Conservation (phyloP, 2,329 filamentous ascomycete genomes). For the Ophiobolus disseminans region DNA sequence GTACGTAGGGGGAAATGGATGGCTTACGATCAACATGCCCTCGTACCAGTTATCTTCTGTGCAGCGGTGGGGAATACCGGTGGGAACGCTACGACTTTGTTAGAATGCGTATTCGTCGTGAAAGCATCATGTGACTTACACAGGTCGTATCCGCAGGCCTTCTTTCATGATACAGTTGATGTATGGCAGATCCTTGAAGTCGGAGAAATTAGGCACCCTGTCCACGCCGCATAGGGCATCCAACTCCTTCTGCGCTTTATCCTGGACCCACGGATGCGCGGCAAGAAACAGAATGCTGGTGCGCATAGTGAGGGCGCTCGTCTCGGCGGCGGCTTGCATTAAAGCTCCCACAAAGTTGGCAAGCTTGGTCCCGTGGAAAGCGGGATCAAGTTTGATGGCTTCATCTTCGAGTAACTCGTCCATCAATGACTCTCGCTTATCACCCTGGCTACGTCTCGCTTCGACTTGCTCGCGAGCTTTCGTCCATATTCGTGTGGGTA, state of each 20-base stretch:
- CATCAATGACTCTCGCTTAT: conserved; percentile 31
- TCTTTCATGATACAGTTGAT: conserved; percentile 43
- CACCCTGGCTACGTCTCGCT: conserved; percentile 24
- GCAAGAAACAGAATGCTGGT: conserved; percentile 34
- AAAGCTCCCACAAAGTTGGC: conserved; percentile 28
- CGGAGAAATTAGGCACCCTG: conserved; percentile 28
- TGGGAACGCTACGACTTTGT: conserved; percentile 22
- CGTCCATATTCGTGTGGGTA: conserved; percentile 23
- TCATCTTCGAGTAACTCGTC: conserved; percentile 31
- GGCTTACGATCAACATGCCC: conserved; percentile 36
- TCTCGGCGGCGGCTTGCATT: conserved; percentile 33
- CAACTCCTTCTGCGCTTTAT: conserved; percentile 27
- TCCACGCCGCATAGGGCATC: conserved; percentile 23
- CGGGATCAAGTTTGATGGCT: conserved; percentile 13
- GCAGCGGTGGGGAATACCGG: conserved; percentile 30
- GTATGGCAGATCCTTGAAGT: conserved; percentile 37
- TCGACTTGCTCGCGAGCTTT: conserved; percentile 25
- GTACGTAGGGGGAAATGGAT: not conserved
- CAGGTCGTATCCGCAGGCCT: conserved; percentile 29
- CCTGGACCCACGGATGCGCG: conserved; percentile 28
- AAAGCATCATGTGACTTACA: conserved; percentile 25
- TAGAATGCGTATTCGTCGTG: conserved; percentile 2
- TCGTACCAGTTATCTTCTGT: conserved; percentile 38
- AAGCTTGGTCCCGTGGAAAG: conserved; percentile 21
- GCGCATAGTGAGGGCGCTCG: conserved; percentile 19